Percentiles rank a stretch among this genome's conserved stretches.
Conservation (phyloP, 2,329 filamentous ascomycete genomes). For the Mycosphaerella arachidis region DNA sequence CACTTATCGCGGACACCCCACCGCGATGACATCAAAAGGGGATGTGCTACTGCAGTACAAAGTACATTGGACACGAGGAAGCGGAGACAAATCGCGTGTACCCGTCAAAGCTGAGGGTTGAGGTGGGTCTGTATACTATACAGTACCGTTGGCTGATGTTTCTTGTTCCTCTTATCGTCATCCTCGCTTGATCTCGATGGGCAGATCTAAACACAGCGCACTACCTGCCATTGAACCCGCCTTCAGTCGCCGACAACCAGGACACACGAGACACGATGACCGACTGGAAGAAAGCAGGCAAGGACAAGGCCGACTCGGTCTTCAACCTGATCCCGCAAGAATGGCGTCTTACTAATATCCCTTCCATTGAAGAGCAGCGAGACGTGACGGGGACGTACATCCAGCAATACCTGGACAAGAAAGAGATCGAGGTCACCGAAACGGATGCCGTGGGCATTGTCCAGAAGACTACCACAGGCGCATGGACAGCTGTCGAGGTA, state of each 20-base stretch:
- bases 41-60: background rate
- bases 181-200: background rate
- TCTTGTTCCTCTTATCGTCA: background rate
- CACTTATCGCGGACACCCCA: background rate
- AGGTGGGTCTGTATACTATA: background rate
- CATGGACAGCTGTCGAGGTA: conserved; percentile 55
- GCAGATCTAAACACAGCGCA: background rate
- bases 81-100: background rate
- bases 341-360: conserved; percentile 51
- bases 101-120: background rate
- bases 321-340: conserved; percentile 52
- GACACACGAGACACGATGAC: background rate
- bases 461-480: conserved; percentile 49
- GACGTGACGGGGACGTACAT: conserved; percentile 56
- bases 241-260: background rate
- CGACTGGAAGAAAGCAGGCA: conserved; percentile 49
- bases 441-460: conserved; percentile 55
- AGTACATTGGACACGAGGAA: background rate
- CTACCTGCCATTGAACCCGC: background rate
- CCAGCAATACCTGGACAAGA: conserved; percentile 49
- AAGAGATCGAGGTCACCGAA: conserved; percentile 59
- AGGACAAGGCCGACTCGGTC: conserved; percentile 52
- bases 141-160: too few relatives aligned
- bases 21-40: background rate
- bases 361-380: conserved; percentile 48